These are phyloP conservation scores for Cladophialophora immunda DNA, from an alignment of 2,329 filamentous ascomycete species.

Conservation along the genomic window DNA sequence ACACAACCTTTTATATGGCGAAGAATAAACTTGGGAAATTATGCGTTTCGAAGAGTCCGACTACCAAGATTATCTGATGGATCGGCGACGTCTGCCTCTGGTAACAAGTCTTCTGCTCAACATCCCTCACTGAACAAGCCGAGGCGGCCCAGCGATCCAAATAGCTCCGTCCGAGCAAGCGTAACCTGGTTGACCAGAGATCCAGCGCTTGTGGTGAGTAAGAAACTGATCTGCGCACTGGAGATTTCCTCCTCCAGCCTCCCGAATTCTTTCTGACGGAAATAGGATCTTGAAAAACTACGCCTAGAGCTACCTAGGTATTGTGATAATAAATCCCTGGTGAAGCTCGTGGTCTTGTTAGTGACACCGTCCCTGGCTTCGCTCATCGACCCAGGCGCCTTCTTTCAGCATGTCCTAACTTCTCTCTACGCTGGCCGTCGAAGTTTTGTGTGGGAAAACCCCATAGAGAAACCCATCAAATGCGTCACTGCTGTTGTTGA, in stretches of 20 bases:
- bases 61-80: neutral
- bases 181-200: conserved; percentile 24
- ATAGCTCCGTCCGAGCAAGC: conserved; percentile 2
- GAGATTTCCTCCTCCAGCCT: neutral
- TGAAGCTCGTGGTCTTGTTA: conserved; percentile 26
- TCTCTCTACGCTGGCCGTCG: conserved; percentile 12
- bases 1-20: neutral
- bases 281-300: conserved; percentile 14
- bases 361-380: conserved; percentile 30
- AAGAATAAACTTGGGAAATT: neutral
- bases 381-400: conserved; percentile 21
- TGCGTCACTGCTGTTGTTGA: conserved; percentile 36
- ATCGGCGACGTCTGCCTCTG: neutral
- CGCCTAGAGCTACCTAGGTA: conserved; percentile 1
- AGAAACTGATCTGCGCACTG: neutral
- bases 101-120: neutral
- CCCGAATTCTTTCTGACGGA: neutral
- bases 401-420: conserved; percentile 21
- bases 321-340: neutral
- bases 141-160: neutral
- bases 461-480: conserved; percentile 11
- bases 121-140: neutral
- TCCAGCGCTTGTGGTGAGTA: conserved; percentile 22
- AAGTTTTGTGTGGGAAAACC: neutral
- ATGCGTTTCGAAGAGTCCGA: neutral